Evolutionary conservation across 2,329 filamentous ascomycete genomes (phyloP), one percentile per base, ranked within the genome.

Genomic region (Hypomyces rosellus): DNA sequence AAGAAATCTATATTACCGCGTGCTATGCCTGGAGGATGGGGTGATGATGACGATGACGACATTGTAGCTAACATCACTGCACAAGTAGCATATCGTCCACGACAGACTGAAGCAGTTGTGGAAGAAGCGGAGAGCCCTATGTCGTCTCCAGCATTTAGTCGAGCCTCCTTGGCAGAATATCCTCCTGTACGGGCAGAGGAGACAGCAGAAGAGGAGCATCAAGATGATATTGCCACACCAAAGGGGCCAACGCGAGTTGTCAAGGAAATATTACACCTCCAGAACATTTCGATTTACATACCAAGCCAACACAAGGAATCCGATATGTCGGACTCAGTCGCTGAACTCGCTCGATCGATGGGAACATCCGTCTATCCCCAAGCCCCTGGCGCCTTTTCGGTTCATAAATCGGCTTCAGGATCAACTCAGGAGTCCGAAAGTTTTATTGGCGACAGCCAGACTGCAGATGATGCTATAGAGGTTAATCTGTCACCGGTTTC

Each of bases 371-470:
- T 70, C 11, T 71, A 71, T n/a, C 73, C 75, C 0, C 72, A 82
- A 58, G 62, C 84, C 3, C 82, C 82, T 1, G 83, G 82, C 1
- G 75, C 82, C 2, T 85, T 85, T 61, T 85, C 81, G 0, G 66
- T 79, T 2, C 65, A 76, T 39, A 57, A 55, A 3, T 49, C 55
- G 9, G 6, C 54, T 15, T 48, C 60, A 18, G 42, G 20, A 5
- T 51, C 43, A 11, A 18, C 18, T 11, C 42, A 45, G 4, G 39
- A 46, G 11, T 20, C 45, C 14, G 30, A 36, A 7, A 46, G 39
- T 15, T 15, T 16, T 43, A 37, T 36, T 13, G 40, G 40, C 34
- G 15, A 15, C 44, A 48, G 50, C 13, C 50, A 36, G 5, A 50
- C 48, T 2, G 36, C 45, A 1, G 63, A 66, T n/a, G 48, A 60